These are phyloP conservation scores for Fraxinus floribunda DNA, from an alignment of 305 asterid species.

Conservation along the genomic window DNA sequence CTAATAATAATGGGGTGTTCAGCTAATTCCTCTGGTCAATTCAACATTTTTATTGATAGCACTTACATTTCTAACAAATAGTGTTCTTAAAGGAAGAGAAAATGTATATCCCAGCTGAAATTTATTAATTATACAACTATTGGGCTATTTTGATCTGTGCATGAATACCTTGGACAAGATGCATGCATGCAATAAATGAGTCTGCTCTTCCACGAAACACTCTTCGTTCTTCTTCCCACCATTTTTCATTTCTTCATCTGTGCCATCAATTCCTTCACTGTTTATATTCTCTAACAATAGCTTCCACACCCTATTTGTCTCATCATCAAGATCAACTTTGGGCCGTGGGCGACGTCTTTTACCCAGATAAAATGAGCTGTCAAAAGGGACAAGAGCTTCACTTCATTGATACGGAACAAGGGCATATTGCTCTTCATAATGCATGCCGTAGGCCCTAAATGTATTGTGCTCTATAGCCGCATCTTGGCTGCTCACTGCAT, in stretches of 20 bases:
- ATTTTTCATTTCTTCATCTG: slow-evolving; percentile 78
- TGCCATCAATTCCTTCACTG: slow-evolving; percentile 91
- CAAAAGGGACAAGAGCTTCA: slow-evolving; percentile 66
- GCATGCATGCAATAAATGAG: slow-evolving; percentile 96
- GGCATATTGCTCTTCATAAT: slow-evolving; percentile 47
- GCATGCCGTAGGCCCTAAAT: slow-evolving; percentile 30
- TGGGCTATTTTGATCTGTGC: slow-evolving; percentile 7
- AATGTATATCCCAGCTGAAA: slow-evolving; percentile 10
- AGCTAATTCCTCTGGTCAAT: slow-evolving; percentile 15
- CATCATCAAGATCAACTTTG: slow-evolving; percentile 93
- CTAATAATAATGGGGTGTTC: background rate
- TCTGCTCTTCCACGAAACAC: slow-evolving; percentile 87
- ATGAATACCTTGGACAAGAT: slow-evolving; percentile 86
- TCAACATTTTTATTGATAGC: background rate
- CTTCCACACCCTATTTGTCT: slow-evolving; percentile 92
- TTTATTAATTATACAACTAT: slow-evolving; percentile 6
- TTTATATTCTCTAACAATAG: slow-evolving; percentile 86
- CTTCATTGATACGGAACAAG: slow-evolving; percentile 67
- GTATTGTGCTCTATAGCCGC: slow-evolving; percentile 36
- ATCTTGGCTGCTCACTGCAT: slow-evolving; percentile 36
- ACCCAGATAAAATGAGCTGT: slow-evolving; percentile 41
- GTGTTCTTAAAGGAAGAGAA: slow-evolving; percentile 6
- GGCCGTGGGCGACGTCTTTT: slow-evolving; percentile 65
- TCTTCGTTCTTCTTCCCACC: slow-evolving; percentile 96
- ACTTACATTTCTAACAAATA: background rate